Base-by-base conservation (phyloP, 1,139 yeast species). In the Pichia sp. region DNA sequence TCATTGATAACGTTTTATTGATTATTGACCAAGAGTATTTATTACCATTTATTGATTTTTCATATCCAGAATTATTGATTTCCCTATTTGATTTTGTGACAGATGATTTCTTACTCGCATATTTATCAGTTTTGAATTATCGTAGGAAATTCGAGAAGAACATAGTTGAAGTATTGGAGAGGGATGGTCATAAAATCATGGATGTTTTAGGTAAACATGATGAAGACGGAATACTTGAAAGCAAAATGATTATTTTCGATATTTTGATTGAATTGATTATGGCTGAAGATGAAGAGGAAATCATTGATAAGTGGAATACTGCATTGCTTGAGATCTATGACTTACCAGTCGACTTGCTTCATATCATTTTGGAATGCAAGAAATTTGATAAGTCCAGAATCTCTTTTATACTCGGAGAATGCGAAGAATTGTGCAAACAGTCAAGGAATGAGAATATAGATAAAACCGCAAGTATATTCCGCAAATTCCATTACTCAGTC, bases 241-340 rank as follows among this genome's bases (percentile, higher is more conserved):
- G 34, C 52, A 66, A 79, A 60, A 71, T 82, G 69, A 64, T 72
- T 60, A 67, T 83, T 47, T 66, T 89, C 61, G 96, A 86, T 56
- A 76, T 77, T 51, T 69, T 89, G 50, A 74, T 81, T 54, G 85
- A 80, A 46, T 66, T 85, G 43, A 75, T 81, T 24, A 76, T 79
- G 21, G 72, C 76, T 53, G 67, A 58, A 10, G 72, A 72, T 1
- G 66, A 74, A 46, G 71, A 67, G 12, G 72, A 71, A 31, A 69
- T 76, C 46, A 65, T 79, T 42, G 67, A 74, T 41, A 71, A 74
- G 43, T 81, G 85, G 84, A 69, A 52, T 34, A 68, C 66, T 39
- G 71, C 79, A 32, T 62, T 82, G 40, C 66, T 66, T 4, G 71
- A 72, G 19, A 85, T 80, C 61, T 74, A 79, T 53, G 78, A 77